phyloP scores from a whole-genome alignment of 2,329 filamentous ascomycete species.

The Alternaria arbusti region DNA sequence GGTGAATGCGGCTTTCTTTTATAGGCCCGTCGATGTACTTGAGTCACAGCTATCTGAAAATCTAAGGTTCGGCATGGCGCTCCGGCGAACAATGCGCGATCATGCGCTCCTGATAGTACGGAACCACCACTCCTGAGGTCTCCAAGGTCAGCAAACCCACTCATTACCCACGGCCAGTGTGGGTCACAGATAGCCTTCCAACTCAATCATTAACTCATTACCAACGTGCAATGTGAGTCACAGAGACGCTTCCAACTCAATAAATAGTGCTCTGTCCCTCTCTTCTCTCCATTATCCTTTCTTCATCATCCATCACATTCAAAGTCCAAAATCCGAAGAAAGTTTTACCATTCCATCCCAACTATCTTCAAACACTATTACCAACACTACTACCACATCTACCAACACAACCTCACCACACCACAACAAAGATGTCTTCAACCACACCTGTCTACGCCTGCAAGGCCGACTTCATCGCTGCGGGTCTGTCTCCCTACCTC shows the following conservation, averaged over 20 bases:
- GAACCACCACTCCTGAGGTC: neutral
- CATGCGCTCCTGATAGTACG: neutral
- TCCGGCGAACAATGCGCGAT: neutral
- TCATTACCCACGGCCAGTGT: neutral
- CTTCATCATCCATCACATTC: neutral
- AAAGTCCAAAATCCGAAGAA: neutral
- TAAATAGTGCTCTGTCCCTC: neutral
- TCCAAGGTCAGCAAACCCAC: neutral
- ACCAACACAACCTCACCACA: neutral
- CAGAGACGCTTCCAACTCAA: neutral
- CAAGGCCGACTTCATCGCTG: neutral
- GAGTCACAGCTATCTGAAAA: neutral
- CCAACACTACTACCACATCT: neutral
- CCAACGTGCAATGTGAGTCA: neutral
- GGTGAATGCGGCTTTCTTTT: neutral
- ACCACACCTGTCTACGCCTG: neutral
- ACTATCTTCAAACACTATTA: neutral
- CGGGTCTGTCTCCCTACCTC: neutral
- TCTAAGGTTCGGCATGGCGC: neutral
- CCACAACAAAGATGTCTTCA: neutral
- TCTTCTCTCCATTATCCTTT: neutral
- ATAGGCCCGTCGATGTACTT: neutral
- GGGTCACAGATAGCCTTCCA: neutral
- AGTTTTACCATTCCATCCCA: neutral
- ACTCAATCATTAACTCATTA: neutral